phyloP scores from a whole-genome alignment of 371 early-diverging fungal genomes.

The Mucor mucedo region DNA sequence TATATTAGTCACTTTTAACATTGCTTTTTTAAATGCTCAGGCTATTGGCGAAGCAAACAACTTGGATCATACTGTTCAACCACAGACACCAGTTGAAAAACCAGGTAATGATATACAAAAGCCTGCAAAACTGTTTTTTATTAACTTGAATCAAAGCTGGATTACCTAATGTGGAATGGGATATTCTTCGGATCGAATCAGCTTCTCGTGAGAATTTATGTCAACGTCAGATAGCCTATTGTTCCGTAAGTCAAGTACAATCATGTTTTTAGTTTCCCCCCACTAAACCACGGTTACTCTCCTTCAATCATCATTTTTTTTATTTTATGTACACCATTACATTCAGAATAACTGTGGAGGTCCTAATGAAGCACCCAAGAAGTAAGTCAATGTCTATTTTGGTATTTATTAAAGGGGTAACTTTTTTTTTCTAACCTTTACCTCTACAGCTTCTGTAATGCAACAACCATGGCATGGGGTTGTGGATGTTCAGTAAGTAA shows the following conservation, averaged over 20 bases:
- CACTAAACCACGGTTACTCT: too few species aligned
- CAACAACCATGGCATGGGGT: slow-evolving; percentile 49
- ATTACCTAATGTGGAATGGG: slow-evolving; percentile 35
- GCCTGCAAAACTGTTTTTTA: not conserved
- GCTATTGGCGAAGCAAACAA: not conserved
- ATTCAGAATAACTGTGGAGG: slow-evolving; percentile 43
- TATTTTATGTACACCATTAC: not conserved
- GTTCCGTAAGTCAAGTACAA: slow-evolving; percentile 28
- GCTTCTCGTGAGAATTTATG: slow-evolving; percentile 35
- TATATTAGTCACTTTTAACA: not conserved
- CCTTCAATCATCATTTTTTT: not conserved
- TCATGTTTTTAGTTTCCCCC: too few species aligned
- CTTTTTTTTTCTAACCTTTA: not conserved
- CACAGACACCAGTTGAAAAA: slow-evolving; percentile 8
- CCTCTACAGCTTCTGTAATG: slow-evolving; percentile 31
- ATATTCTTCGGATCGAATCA: slow-evolving; percentile 32
- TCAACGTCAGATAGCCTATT: slow-evolving; percentile 38
- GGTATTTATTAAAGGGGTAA: not conserved
- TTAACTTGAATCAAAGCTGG: slow-evolving; percentile 3
- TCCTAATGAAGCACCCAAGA: slow-evolving; percentile 34
- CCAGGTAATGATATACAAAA: slow-evolving; percentile 1
- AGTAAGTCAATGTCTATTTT: slow-evolving; percentile 22
- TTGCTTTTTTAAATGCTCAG: slow-evolving; percentile 4
- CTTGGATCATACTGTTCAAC: not conserved
- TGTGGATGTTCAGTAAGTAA: slow-evolving; percentile 43